These are phyloP conservation scores for Tetraselmis striata DNA, from an alignment of 139 green algal genomes.

Conservation along the genomic window DNA sequence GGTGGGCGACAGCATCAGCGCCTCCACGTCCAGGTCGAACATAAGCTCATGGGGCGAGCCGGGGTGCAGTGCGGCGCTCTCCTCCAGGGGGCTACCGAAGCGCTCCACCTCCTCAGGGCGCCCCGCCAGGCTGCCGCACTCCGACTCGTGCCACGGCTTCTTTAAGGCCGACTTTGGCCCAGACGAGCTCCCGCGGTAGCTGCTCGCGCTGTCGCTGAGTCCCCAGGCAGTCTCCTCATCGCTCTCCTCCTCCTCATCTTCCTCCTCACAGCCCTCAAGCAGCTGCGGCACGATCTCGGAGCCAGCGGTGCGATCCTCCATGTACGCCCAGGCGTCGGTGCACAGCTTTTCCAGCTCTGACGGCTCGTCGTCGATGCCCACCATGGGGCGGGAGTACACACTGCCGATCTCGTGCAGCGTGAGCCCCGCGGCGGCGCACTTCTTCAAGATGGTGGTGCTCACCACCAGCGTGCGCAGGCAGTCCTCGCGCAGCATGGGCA, in stretches of 20 bases:
- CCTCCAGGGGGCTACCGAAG: not conserved
- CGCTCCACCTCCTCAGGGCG: not conserved
- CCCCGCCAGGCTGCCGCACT: not conserved
- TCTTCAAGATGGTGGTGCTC: slow-evolving; percentile 79
- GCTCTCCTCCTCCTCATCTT: slow-evolving; percentile 10
- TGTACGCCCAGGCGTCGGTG: slow-evolving; percentile 28
- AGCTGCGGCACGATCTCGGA: not conserved
- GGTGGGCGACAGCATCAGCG: too few relatives aligned
- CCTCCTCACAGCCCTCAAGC: not conserved
- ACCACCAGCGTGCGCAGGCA: slow-evolving; percentile 85
- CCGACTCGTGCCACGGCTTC: too few relatives aligned
- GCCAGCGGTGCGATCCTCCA: slow-evolving; percentile 16
- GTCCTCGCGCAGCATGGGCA: slow-evolving; percentile 78
- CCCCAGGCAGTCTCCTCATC: slow-evolving; percentile 9
- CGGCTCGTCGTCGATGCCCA: slow-evolving; percentile 70
- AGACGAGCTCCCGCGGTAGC: not conserved
- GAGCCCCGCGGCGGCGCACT: slow-evolving; percentile 63
- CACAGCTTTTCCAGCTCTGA: slow-evolving; percentile 77
- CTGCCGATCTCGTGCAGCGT: slow-evolving; percentile 83
- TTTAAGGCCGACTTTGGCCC: too few relatives aligned
- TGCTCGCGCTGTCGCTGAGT: not conserved
- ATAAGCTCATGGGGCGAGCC: not conserved
- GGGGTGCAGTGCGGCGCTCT: not conserved
- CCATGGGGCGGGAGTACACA: slow-evolving; percentile 72
- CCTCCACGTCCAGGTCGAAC: not conserved